These are phyloP conservation scores for Penicillium sp. DNA, from an alignment of 2,329 filamentous ascomycete species.

Conservation along the genomic window DNA sequence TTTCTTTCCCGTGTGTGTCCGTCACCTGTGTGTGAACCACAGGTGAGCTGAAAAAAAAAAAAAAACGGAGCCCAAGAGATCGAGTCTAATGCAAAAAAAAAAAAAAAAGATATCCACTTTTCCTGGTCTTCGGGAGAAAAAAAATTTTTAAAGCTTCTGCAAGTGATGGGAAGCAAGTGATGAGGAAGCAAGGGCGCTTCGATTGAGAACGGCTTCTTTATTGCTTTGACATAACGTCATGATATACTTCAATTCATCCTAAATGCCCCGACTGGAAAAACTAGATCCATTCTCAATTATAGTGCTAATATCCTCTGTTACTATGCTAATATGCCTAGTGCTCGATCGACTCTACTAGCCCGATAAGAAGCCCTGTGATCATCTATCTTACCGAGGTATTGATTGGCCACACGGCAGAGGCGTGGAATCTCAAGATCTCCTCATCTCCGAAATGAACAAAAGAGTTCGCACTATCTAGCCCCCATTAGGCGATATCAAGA, in stretches of 20 bases:
- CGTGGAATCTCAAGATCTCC: slow-evolving; percentile 1
- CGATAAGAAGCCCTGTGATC: slow-evolving; percentile 1
- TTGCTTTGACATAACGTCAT: slow-evolving; percentile 6
- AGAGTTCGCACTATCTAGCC: neutral
- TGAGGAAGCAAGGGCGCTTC: neutral
- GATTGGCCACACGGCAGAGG: slow-evolving; percentile 15
- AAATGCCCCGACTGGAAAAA: neutral
- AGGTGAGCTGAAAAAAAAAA: slow-evolving; percentile 26
- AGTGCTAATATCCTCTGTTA: too few species aligned
- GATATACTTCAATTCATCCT: neutral
- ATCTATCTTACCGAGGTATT: slow-evolving; percentile 5
- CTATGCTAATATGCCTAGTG: neutral
- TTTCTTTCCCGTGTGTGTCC: slow-evolving; percentile 21
- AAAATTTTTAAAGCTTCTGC: slow-evolving; percentile 32
- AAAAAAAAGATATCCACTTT: slow-evolving; percentile 27
- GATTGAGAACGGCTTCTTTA: slow-evolving; percentile 11
- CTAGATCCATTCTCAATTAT: neutral
- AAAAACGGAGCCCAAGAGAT: slow-evolving; percentile 31
- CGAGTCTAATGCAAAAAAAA: slow-evolving; percentile 29
- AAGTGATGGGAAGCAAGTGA: slow-evolving; percentile 24
- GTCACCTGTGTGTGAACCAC: slow-evolving; percentile 2
- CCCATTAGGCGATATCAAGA: neutral
- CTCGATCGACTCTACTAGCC: neutral
- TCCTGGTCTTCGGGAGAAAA: slow-evolving; percentile 35
- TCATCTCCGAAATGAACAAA: slow-evolving; percentile 4